Conservation (phyloP, 1,284 basidiomycete genomes). For the Ganoderma lingzhi region DNA sequence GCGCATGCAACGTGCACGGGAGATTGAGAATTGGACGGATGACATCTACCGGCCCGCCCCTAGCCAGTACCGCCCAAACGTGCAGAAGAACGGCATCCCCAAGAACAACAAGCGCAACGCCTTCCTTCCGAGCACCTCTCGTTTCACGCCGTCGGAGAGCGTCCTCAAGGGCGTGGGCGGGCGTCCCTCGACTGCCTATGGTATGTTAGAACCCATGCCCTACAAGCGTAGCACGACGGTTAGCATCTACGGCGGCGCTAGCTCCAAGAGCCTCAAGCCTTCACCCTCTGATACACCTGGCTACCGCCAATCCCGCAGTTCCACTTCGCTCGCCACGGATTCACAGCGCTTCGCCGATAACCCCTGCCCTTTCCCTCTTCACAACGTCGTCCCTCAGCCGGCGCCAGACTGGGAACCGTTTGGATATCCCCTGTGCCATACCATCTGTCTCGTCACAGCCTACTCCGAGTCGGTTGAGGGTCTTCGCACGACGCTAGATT, state of each 20-base stretch:
- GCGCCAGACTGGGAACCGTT: slow-evolving; percentile 93
- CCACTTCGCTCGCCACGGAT: slow-evolving; percentile 71
- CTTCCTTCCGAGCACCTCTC: slow-evolving; percentile 85
- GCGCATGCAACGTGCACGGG: slow-evolving; percentile 89
- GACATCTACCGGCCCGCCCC: slow-evolving; percentile 97
- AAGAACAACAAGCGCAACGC: slow-evolving; percentile 67
- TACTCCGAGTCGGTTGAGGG: slow-evolving; percentile 99
- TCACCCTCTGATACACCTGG: slow-evolving; percentile 83
- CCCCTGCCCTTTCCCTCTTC: slow-evolving; percentile 91
- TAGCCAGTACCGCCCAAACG: slow-evolving; percentile 90
- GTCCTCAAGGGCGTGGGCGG: slow-evolving; percentile 66
- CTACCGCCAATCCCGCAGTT: slow-evolving; percentile 81
- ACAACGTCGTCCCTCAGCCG: slow-evolving; percentile 94
- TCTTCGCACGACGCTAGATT: slow-evolving; percentile 96
- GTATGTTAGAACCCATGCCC: slow-evolving; percentile 68
- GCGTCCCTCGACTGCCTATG: slow-evolving; percentile 80
- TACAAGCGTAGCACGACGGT: slow-evolving; percentile 65
- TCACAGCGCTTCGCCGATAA: slow-evolving; percentile 65
- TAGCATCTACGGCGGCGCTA: slow-evolving; percentile 59
- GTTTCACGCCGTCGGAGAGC: slow-evolving; percentile 87
- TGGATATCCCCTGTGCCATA: slow-evolving; percentile 94
- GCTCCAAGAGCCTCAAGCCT: slow-evolving; percentile 51
- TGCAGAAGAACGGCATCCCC: slow-evolving; percentile 70
- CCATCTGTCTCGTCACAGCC: slow-evolving; percentile 97
- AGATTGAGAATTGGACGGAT: slow-evolving; percentile 97